Conservation (phyloP, 208 protist species). For the Crithidia bombi region DNA sequence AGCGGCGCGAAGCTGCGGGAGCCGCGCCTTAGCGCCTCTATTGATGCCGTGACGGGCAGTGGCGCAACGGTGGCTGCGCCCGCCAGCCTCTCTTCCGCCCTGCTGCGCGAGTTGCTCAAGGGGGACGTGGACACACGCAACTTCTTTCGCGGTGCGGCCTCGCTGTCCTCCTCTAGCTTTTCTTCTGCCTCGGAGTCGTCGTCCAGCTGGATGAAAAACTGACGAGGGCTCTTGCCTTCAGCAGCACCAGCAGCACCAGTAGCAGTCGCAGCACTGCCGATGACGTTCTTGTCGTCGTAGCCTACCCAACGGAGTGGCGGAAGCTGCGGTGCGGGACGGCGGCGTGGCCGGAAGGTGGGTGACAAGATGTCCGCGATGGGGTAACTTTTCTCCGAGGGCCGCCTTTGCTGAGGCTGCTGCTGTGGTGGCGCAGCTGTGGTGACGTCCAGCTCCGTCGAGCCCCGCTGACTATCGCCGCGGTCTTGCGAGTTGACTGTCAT, state of each 20-base stretch:
- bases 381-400: slow-evolving; percentile 19
- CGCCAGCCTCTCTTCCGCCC: too few species aligned
- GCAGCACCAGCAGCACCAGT: slow-evolving; percentile 20
- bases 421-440: neutral
- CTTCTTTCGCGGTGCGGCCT: slow-evolving; percentile 5
- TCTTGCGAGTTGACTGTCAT: neutral
- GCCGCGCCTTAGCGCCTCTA: too few species aligned
- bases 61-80: neutral
- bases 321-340: slow-evolving; percentile 21
- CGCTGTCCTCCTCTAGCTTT: slow-evolving; percentile 16
- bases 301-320: slow-evolving; percentile 13
- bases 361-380: slow-evolving; percentile 62
- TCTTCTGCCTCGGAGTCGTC: slow-evolving; percentile 27
- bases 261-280: neutral
- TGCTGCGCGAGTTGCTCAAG: too few species aligned
- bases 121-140: slow-evolving; percentile 7
- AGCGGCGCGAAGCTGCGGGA: neutral
- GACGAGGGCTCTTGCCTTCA: neutral
- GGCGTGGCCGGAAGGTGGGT: slow-evolving; percentile 66
- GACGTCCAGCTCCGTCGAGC: neutral
- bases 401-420: slow-evolving; percentile 1
- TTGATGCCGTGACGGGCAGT: neutral
- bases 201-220: slow-evolving; percentile 24
- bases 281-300: slow-evolving; percentile 32
- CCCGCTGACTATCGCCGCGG: neutral